These are phyloP conservation scores for Botrytis medusae DNA, from an alignment of 2,329 filamentous ascomycete species.

Conservation along the genomic window DNA sequence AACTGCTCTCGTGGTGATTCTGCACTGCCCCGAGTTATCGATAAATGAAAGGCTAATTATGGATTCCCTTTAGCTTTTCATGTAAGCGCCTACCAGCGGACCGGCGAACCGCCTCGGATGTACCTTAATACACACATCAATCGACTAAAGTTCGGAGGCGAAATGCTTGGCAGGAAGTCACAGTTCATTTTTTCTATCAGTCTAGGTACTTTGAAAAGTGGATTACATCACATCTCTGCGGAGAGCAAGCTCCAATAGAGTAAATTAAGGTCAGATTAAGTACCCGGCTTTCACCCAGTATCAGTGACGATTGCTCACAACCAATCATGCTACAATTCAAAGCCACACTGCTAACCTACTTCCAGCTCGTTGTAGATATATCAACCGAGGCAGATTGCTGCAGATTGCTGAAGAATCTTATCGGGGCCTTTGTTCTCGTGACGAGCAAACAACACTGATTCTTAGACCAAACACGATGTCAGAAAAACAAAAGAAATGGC, in stretches of 20 bases:
- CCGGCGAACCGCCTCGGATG: constrained; percentile 4
- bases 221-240: not conserved
- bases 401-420: not conserved
- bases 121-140: not conserved
- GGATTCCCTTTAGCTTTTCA: not conserved
- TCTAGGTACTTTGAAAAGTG: constrained; percentile 2
- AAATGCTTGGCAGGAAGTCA: constrained; percentile 5
- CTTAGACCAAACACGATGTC: not conserved
- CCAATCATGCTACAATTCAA: not conserved
- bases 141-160: constrained; percentile 4
- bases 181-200: not conserved
- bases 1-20: not conserved
- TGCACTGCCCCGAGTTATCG: not conserved
- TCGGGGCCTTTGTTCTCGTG: constrained; percentile 3
- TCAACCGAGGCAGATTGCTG: not conserved
- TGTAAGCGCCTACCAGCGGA: constrained; percentile 9
- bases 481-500: not conserved
- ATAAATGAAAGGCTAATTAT: not conserved
- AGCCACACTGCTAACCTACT: not conserved
- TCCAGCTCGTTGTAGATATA: not conserved
- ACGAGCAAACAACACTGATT: not conserved
- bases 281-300: not conserved
- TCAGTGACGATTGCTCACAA: not conserved
- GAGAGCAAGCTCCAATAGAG: not conserved
- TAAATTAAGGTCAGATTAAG: not conserved